These are phyloP conservation scores for Gardenia jasminoides DNA, from an alignment of 257 asterid species.

Conservation along the genomic window DNA sequence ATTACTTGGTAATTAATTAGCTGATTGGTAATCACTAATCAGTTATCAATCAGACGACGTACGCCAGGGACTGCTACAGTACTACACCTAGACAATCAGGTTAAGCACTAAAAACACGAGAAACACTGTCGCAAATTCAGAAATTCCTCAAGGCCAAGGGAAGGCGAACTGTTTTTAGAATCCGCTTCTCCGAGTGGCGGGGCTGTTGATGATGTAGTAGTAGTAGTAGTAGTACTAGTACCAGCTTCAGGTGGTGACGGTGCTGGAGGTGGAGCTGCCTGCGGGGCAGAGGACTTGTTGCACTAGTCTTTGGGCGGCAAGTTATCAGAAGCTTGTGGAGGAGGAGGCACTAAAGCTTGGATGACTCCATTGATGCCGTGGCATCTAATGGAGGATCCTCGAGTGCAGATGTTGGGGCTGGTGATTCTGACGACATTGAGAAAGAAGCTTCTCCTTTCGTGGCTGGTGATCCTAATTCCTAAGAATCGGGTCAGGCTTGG, in stretches of 20 bases:
- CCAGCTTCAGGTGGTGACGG: too few relatives aligned
- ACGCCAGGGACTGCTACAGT: too few relatives aligned
- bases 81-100: too few relatives aligned
- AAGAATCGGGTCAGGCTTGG: constrained; percentile 46
- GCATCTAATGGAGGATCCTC: constrained; percentile 53
- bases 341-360: constrained; percentile 21
- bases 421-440: constrained; percentile 55
- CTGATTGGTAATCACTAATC: too few relatives aligned
- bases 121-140: neutral
- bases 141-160: neutral
- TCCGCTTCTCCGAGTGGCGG: neutral
- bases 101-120: neutral
- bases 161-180: constrained; percentile 4
- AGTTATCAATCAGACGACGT: too few relatives aligned
- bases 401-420: constrained; percentile 67
- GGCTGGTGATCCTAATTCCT: constrained; percentile 44
- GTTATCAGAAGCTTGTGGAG: neutral
- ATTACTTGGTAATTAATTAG: too few relatives aligned
- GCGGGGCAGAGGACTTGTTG: neutral
- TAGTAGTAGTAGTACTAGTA: too few relatives aligned
- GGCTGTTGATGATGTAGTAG: neutral
- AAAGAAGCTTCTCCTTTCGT: constrained; percentile 45
- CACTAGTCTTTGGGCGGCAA: neutral
- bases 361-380: constrained; percentile 74
- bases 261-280: too few relatives aligned